Conservation (phyloP, 2,329 filamentous ascomycete species). For the Lasiodiplodia sp. region DNA sequence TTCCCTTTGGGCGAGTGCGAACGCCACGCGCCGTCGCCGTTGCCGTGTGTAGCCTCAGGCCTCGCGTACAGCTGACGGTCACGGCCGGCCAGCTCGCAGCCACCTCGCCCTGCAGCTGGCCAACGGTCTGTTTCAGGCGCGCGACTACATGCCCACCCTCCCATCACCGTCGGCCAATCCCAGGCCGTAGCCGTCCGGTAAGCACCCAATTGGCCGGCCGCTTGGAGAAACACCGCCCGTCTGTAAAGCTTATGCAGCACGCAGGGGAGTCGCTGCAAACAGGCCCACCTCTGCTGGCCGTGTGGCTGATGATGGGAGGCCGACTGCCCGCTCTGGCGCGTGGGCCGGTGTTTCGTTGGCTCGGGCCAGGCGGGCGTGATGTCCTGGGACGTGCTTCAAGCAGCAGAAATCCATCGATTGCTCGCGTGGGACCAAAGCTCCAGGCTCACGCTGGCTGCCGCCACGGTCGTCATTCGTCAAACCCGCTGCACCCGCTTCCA, state of each 20-base stretch:
- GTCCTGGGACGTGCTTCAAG: constrained; percentile 18
- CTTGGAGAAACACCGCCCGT: background rate
- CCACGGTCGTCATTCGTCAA: background rate
- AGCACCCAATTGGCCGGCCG: constrained; percentile 2
- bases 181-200: background rate
- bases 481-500: constrained; percentile 3
- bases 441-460: background rate
- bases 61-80: background rate
- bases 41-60: constrained; percentile 5
- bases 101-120: background rate
- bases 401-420: constrained; percentile 1
- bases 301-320: constrained; percentile 1
- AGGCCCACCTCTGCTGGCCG: background rate
- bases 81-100: background rate
- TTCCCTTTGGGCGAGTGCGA: background rate
- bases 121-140: constrained; percentile 23
- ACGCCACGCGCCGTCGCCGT: background rate
- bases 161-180: constrained; percentile 7
- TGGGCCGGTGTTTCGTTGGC: constrained; percentile 11
- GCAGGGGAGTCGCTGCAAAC: background rate
- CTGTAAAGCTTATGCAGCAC: constrained; percentile 5
- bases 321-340: constrained; percentile 2
- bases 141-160: constrained; percentile 8
- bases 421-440: constrained; percentile 3
- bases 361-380: constrained; percentile 22